Conservation (phyloP, 1,139 yeast species). For the Candida glucosophila region DNA sequence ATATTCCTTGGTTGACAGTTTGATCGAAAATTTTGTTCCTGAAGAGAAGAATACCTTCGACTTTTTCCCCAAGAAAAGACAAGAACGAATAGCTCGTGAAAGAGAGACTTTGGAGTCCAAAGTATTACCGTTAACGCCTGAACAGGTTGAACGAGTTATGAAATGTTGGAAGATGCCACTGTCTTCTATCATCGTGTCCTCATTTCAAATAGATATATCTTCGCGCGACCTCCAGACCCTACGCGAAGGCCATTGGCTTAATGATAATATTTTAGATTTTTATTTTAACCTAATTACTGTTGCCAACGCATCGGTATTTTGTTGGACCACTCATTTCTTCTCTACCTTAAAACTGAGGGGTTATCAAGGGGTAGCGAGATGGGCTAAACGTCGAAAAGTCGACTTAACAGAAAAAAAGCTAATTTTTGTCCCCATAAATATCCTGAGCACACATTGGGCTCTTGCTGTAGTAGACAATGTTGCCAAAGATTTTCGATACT, state of each 20-base stretch:
- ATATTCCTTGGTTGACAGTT: conserved; percentile 10
- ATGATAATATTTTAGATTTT: conserved; percentile 84
- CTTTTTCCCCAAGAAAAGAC: conserved; percentile 3
- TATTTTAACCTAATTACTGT: conserved; percentile 54
- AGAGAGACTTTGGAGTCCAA: conserved; percentile 7
- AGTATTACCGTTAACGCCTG: conserved; percentile 9
- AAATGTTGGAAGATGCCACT: conserved; percentile 14
- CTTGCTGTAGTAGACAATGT: conserved; percentile 67
- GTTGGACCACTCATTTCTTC: conserved; percentile 85
- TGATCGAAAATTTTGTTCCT: conserved; percentile 10
- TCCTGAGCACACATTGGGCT: conserved; percentile 88
- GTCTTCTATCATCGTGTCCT: conserved; percentile 15
- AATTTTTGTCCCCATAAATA: conserved; percentile 77
- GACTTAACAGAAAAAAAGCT: conserved; percentile 55
- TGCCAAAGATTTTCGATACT: conserved; percentile 52
- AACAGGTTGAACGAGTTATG: conserved; percentile 14
- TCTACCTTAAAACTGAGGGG: conserved; percentile 66
- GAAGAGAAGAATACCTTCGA: conserved; percentile 3
- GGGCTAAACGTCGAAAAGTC: conserved; percentile 82
- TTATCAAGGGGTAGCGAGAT: conserved; percentile 71
- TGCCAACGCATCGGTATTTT: conserved; percentile 37
- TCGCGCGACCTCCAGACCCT: conserved; percentile 66
- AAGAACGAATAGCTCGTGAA: conserved; percentile 7
- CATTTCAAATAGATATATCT: conserved; percentile 48
- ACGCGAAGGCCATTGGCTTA: conserved; percentile 71